phyloP scores from a whole-genome alignment of 2,329 filamentous ascomycete species.

The Claviceps sp. region DNA sequence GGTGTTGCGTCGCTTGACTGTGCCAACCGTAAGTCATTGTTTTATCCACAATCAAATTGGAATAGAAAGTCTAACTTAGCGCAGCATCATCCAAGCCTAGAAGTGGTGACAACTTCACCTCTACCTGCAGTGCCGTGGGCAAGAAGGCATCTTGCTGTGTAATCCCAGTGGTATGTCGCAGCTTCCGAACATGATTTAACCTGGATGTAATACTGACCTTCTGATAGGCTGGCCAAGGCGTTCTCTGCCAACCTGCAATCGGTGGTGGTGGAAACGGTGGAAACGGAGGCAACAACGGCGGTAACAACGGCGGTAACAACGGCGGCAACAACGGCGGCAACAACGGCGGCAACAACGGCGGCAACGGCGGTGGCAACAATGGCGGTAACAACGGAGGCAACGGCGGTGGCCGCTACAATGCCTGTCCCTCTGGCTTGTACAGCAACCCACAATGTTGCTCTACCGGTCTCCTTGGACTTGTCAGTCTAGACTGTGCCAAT shows the following conservation, averaged over 20 bases:
- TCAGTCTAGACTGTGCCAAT: constrained; percentile 4
- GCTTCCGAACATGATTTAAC: too few relatives aligned
- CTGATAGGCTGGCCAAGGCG: not conserved
- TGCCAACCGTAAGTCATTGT: constrained; percentile 6
- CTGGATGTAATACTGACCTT: not conserved
- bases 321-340: not conserved
- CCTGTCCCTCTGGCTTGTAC: constrained; percentile 4
- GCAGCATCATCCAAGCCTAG: constrained; percentile 1
- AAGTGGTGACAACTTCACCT: constrained; percentile 3
- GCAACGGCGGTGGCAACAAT: constrained; percentile 1
- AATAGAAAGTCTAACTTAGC: not conserved
- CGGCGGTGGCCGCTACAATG: not conserved
- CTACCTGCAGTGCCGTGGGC: constrained; percentile 1
- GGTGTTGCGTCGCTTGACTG: constrained; percentile 34
- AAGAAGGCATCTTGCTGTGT: constrained; percentile 6
- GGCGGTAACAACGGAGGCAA: not conserved
- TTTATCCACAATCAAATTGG: too few relatives aligned
- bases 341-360: not conserved
- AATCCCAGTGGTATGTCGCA: constrained; percentile 4
- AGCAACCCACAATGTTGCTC: constrained; percentile 8
- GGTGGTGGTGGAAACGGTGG: not conserved
- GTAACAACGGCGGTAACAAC: not conserved
- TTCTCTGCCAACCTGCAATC: not conserved
- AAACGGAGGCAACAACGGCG: not conserved
- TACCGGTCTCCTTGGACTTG: constrained; percentile 3